phyloP scores from a whole-genome alignment of 1,284 basidiomycete species.

The Apiotrichum laibachii region DNA sequence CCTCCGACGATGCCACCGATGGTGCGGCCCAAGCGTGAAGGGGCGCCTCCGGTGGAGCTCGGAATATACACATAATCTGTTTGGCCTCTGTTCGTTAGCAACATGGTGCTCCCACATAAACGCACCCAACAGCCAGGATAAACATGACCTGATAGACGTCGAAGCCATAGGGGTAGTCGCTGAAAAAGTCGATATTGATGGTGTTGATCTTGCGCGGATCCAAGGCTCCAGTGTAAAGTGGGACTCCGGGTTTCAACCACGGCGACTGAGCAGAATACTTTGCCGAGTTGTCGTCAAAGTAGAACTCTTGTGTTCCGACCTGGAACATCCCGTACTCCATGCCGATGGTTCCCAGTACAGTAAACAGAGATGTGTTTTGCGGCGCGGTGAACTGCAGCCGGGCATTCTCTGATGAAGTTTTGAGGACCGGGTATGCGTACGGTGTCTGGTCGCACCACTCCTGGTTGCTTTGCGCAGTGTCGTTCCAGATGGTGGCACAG shows the following conservation, averaged over 20 bases:
- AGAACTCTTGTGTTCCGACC: not conserved
- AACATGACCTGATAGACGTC: not conserved
- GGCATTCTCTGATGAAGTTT: not conserved
- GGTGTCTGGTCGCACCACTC: not conserved
- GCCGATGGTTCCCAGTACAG: not conserved
- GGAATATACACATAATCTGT: conserved; percentile 1
- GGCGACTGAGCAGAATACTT: not conserved
- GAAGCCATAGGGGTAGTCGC: not conserved
- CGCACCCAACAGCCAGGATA: conserved; percentile 3
- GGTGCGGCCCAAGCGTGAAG: not conserved
- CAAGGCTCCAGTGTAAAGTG: not conserved
- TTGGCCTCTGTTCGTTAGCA: not conserved
- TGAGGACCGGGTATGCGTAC: not conserved
- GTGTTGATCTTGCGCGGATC: not conserved
- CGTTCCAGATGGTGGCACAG: not conserved
- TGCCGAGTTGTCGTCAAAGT: not conserved
- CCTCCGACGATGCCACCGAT: not conserved
- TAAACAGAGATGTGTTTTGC: not conserved
- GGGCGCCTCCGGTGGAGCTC: not conserved
- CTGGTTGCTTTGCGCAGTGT: not conserved
- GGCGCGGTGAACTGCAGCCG: not conserved
- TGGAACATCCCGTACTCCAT: not conserved
- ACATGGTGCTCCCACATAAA: not conserved
- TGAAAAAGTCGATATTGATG: not conserved
- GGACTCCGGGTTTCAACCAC: not conserved